Conservation (phyloP, 306 rosid species). For the Spatholobus suberectus region DNA sequence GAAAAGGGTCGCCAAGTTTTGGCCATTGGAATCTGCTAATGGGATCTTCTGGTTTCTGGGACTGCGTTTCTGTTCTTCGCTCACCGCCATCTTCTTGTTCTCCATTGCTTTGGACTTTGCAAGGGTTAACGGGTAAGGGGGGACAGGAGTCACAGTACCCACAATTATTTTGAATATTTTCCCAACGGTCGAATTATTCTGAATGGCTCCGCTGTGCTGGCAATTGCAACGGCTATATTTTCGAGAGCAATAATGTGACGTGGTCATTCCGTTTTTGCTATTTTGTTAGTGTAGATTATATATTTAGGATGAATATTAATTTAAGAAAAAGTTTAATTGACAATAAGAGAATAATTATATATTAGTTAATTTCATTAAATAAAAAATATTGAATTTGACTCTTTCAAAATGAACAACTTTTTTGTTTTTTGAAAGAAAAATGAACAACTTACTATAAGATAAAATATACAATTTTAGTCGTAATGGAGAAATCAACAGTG, state of each 20-base stretch:
- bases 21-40: conserved; percentile 37
- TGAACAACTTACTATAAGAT: too few species aligned
- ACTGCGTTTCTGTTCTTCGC: conserved; percentile 47
- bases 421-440: too few species aligned
- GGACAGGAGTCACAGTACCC: neutral
- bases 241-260: neutral
- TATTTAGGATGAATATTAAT: neutral
- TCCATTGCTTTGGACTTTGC: neutral
- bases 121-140: neutral
- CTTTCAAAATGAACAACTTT: neutral
- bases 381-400: neutral
- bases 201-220: conserved; percentile 17
- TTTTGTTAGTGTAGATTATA: neutral
- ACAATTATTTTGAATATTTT: neutral
- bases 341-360: neutral
- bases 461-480: too few species aligned
- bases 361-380: neutral
- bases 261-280: neutral
- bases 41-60: conserved; percentile 42
- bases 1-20: conserved; percentile 41
- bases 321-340: neutral
- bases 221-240: conserved; percentile 59
- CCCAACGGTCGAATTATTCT: conserved; percentile 56
- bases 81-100: conserved; percentile 55
- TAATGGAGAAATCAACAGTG: too few species aligned